Percentiles rank a stretch among this genome's conserved stretches.
Evolutionary conservation across 2,329 filamentous ascomycete species (phyloP).

Genomic region (Alternaria arborescens): DNA sequence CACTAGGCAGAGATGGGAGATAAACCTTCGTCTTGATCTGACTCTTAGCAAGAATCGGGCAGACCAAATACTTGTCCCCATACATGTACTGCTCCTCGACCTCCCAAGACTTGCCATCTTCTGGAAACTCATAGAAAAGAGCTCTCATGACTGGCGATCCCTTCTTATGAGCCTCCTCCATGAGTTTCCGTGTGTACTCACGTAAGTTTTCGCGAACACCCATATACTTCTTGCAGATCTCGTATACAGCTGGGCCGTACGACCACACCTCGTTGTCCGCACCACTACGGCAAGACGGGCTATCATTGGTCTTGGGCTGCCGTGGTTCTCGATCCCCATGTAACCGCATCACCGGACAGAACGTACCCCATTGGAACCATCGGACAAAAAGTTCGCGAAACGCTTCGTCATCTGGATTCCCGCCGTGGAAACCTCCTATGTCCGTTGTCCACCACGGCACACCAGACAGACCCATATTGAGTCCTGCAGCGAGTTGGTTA

Average conservation of each 20-base stretch:
- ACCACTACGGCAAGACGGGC: constrained; percentile 55
- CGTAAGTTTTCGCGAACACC: constrained; percentile 65
- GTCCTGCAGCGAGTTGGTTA: constrained; percentile 68
- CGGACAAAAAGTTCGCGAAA: constrained; percentile 72
- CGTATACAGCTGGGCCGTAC: constrained; percentile 68
- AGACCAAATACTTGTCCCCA: constrained; percentile 66
- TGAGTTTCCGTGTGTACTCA: constrained; percentile 65
- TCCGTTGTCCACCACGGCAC: constrained; percentile 76
- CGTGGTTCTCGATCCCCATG: constrained; percentile 72
- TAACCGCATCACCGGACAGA: constrained; percentile 72
- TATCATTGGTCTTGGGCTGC: constrained; percentile 54
- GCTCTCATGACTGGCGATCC: constrained; percentile 70
- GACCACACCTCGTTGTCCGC: constrained; percentile 72
- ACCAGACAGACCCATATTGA: constrained; percentile 72
- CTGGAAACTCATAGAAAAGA: constrained; percentile 70
- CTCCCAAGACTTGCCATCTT: constrained; percentile 63
- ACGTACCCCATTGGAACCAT: constrained; percentile 75
- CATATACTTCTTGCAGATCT: constrained; percentile 68
- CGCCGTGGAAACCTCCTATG: constrained; percentile 75
- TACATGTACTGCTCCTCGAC: constrained; percentile 71
- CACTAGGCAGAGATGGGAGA: constrained; percentile 53
- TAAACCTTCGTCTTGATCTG: constrained; percentile 60
- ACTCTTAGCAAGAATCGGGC: constrained; percentile 63
- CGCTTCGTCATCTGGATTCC: constrained; percentile 61
- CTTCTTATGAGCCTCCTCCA: constrained; percentile 67